A percentile compares a stretch with the other conserved stretches of the same genome.
These are phyloP conservation scores for Ceriops decandra DNA, from an alignment of 345 rosid genomes.

Conservation along the genomic window DNA sequence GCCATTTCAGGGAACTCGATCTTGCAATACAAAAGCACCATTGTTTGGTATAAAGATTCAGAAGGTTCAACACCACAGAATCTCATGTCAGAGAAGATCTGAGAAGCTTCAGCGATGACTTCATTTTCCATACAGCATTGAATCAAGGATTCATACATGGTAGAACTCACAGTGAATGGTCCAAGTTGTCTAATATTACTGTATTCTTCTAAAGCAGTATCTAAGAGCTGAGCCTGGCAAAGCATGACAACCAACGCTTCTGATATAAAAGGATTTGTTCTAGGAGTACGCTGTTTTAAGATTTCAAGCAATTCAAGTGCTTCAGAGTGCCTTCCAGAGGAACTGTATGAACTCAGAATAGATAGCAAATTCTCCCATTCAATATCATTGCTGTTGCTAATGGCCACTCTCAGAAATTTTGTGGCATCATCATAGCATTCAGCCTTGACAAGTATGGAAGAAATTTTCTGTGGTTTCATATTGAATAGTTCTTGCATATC, in stretches of 20 bases:
- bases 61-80: slow-evolving; percentile 55
- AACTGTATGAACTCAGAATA: slow-evolving; percentile 69
- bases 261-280: slow-evolving; percentile 47
- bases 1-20: slow-evolving; percentile 90
- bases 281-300: slow-evolving; percentile 49
- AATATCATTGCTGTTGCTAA: slow-evolving; percentile 46
- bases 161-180: slow-evolving; percentile 40
- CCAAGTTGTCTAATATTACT: slow-evolving; percentile 38
- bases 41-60: slow-evolving; percentile 43
- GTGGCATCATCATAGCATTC: slow-evolving; percentile 84
- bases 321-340: slow-evolving; percentile 69
- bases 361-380: slow-evolving; percentile 58
- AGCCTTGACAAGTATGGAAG: slow-evolving; percentile 73
- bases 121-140: slow-evolving; percentile 62
- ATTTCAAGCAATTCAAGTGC: slow-evolving; percentile 76
- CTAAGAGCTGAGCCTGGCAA: slow-evolving; percentile 63
- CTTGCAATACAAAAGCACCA: slow-evolving; percentile 62
- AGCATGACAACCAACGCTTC: slow-evolving; percentile 68
- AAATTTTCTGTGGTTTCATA: slow-evolving; percentile 56
- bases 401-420: slow-evolving; percentile 58
- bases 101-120: slow-evolving; percentile 68
- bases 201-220: slow-evolving; percentile 71
- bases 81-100: slow-evolving; percentile 77
- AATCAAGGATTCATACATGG: slow-evolving; percentile 69
- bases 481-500: slow-evolving; percentile 67